Base-by-base conservation (phyloP, 495 filamentous ascomycete species). In the Pyrenula massariospora region DNA sequence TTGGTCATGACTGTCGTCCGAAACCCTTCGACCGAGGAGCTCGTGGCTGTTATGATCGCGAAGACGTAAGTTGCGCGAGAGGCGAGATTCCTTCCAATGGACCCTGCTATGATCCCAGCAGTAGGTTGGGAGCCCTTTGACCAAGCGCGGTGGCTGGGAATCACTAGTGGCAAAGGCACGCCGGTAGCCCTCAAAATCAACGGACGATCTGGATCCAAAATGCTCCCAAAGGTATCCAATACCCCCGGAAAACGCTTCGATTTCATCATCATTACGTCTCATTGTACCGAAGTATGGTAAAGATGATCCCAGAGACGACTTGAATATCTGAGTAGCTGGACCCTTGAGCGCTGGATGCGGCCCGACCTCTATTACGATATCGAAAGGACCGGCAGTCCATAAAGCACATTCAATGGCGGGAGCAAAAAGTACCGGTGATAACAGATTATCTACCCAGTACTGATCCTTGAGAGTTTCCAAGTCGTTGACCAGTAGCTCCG, bases 291-390 rank as follows among this genome's bases (percentile, higher is more conserved):
- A 20, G 54, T 60, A 56, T 20, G 48, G 51, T 20, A 53, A 36
- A 10, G 31, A 21, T 19, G 23, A 50, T 24, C 42, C 42, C 11
- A 11, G 11, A 11, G 19, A 11, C 11, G 19, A 11, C 11, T 48
- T 57, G 22, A 12, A 12, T 2, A 76, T 80, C 48, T 87, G 80
- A 55, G 76, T 71, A 3, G 86, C 59, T 2, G 84, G 83, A 0
- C 81, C 79, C 22, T 74, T 66, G 2, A 88, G 70, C 1, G 80
- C 77, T 1, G 73, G 65, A 58, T 86, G 83, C 1, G 85, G 84
- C 0, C 84, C 84, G 22, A 85, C 68, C 59, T 86, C 83, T 24
- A 85, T 22, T 1, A 82, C 62, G 1, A 69, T 25, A 25, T 60
- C 50, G 24, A 73, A 60, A 19, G 47, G 31, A 22, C 23, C n/a